Evolutionary conservation across 2,329 filamentous ascomycete species (phyloP).

Genomic region (Microdochium nivale): DNA sequence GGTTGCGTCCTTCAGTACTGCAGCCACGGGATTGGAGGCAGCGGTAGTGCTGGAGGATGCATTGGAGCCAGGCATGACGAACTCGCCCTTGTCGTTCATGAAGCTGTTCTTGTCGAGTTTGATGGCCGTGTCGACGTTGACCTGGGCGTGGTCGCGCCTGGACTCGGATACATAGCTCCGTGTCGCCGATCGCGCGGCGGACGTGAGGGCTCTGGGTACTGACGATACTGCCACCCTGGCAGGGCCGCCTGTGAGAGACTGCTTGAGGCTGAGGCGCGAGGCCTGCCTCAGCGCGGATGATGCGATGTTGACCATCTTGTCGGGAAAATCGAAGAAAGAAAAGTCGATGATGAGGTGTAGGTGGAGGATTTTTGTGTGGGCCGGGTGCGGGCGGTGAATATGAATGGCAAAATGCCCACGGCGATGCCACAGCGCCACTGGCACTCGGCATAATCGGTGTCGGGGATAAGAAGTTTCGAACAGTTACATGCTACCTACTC

Average conservation of each 20-base stretch:
- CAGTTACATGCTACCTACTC: too few relatives aligned
- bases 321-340: conserved; percentile 7
- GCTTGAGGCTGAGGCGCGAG: conserved; percentile 45
- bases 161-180: conserved; percentile 79
- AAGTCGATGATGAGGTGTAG: not conserved
- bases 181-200: conserved; percentile 15
- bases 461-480: too few relatives aligned
- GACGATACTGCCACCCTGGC: conserved; percentile 22
- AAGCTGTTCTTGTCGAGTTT: conserved; percentile 81
- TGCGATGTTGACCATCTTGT: conserved; percentile 53
- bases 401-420: not conserved
- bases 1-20: conserved; percentile 83
- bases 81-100: conserved; percentile 36
- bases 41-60: conserved; percentile 56
- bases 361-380: not conserved
- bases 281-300: conserved; percentile 69
- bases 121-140: conserved; percentile 75
- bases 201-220: conserved; percentile 21
- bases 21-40: conserved; percentile 75
- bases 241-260: conserved; percentile 25
- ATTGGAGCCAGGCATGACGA: conserved; percentile 46
- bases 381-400: not conserved
- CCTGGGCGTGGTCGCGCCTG: conserved; percentile 69
- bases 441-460: too few relatives aligned
- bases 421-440: too few relatives aligned